These are phyloP conservation scores for Camelina laxa DNA, from an alignment of 345 rosid genomes.

Conservation along the genomic window DNA sequence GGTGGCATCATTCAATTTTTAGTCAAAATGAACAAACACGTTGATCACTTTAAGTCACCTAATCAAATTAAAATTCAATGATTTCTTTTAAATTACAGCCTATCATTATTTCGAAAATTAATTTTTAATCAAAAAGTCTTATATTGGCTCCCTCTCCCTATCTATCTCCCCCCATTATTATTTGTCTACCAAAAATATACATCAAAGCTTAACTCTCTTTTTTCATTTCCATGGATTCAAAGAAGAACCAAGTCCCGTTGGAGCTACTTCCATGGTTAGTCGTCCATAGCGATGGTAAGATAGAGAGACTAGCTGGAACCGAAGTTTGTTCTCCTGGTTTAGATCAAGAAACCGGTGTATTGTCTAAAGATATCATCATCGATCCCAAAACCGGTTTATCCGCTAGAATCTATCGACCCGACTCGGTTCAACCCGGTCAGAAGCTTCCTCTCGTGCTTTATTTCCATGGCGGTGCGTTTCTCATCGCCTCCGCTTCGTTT, in stretches of 20 bases:
- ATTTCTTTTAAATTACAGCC: too few relatives aligned
- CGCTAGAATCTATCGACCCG: constrained; percentile 70
- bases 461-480: constrained; percentile 89
- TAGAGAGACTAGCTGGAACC: constrained; percentile 63
- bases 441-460: constrained; percentile 74
- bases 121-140: constrained; percentile 2
- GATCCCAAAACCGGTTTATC: constrained; percentile 55
- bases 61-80: too few relatives aligned
- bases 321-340: constrained; percentile 60
- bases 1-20: too few relatives aligned
- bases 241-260: constrained; percentile 47
- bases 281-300: constrained; percentile 60
- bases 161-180: not conserved
- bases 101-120: too few relatives aligned
- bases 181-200: constrained; percentile 5
- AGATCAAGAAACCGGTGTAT: constrained; percentile 56
- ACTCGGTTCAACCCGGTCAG: constrained; percentile 13
- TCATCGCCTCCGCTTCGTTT: constrained; percentile 55
- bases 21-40: too few relatives aligned
- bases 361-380: constrained; percentile 69
- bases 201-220: not conserved
- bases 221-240: constrained; percentile 47
- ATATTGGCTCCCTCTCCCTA: not conserved
- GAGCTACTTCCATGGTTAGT: constrained; percentile 66
- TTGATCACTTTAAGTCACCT: too few relatives aligned